phyloP scores from a whole-genome alignment of 306 rosid genomes.

The Dalbergia cultrata region DNA sequence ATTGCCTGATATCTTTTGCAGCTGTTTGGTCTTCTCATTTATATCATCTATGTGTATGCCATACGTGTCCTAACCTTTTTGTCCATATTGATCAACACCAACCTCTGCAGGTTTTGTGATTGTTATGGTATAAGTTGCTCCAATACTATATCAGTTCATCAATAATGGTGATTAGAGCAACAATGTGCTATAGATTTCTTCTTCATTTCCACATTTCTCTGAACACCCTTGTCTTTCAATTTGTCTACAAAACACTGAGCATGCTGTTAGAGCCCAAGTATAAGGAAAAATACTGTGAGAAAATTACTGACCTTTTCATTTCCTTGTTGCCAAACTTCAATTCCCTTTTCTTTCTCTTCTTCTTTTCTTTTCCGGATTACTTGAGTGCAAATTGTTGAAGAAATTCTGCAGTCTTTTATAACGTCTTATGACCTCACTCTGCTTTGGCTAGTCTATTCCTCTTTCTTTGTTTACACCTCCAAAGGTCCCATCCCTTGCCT shows the following conservation, averaged over 20 bases:
- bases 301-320: slow-evolving; percentile 57
- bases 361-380: slow-evolving; percentile 43
- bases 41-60: neutral
- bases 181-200: slow-evolving; percentile 45
- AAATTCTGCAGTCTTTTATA: slow-evolving; percentile 64
- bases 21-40: neutral
- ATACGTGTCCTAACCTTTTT: slow-evolving; percentile 4
- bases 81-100: slow-evolving; percentile 15
- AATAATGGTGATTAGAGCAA: slow-evolving; percentile 46
- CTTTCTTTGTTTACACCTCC: slow-evolving; percentile 60
- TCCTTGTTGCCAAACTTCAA: slow-evolving; percentile 50
- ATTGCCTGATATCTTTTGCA: neutral
- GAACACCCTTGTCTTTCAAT: slow-evolving; percentile 42
- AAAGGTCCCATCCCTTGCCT: slow-evolving; percentile 60
- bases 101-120: slow-evolving; percentile 43
- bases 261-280: slow-evolving; percentile 44
- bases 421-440: slow-evolving; percentile 54
- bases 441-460: slow-evolving; percentile 53
- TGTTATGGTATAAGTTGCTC: slow-evolving; percentile 16
- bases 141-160: neutral
- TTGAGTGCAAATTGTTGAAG: slow-evolving; percentile 59
- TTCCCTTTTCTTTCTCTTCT: slow-evolving; percentile 61
- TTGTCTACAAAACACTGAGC: slow-evolving; percentile 47
- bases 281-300: slow-evolving; percentile 35
- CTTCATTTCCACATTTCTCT: slow-evolving; percentile 1